Evolutionary conservation across 352 stramenopile species (phyloP).

Genomic region (Pythium apleroticum): DNA sequence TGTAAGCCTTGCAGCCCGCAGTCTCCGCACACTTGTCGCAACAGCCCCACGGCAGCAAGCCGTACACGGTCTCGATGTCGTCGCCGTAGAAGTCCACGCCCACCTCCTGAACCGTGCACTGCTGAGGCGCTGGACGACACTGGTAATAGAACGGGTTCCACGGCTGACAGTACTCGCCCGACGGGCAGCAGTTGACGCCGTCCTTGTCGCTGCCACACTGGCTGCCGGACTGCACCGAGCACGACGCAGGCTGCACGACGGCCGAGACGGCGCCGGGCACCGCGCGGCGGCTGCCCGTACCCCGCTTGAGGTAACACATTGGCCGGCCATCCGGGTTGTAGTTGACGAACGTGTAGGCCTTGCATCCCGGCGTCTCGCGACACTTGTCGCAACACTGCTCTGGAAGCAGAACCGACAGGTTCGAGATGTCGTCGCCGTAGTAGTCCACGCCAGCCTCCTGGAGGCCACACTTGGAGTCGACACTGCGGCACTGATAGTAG

Average conservation of each 20-base stretch:
- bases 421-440: constrained; percentile 24
- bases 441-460: constrained; percentile 19
- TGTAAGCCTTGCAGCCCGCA: constrained; percentile 48
- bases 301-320: constrained; percentile 26
- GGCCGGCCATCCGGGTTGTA: constrained; percentile 19
- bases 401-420: constrained; percentile 13
- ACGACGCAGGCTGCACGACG: constrained; percentile 10
- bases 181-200: constrained; percentile 37
- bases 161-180: constrained; percentile 55
- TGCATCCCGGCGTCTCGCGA: constrained; percentile 16
- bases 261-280: constrained; percentile 27
- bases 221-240: constrained; percentile 7
- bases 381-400: constrained; percentile 28
- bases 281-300: constrained; percentile 1
- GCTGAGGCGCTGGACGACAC: constrained; percentile 35
- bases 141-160: constrained; percentile 70
- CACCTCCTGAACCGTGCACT: constrained; percentile 38
- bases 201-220: constrained; percentile 25
- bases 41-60: constrained; percentile 37
- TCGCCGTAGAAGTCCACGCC: constrained; percentile 53
- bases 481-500: constrained; percentile 45
- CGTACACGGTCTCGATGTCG: constrained; percentile 46
- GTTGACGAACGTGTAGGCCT: constrained; percentile 29
- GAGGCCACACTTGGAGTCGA: constrained; percentile 16
- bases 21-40: constrained; percentile 43